Base-by-base conservation (phyloP, 1,284 basidiomycete genomes). In the Pholiota adiposa region DNA sequence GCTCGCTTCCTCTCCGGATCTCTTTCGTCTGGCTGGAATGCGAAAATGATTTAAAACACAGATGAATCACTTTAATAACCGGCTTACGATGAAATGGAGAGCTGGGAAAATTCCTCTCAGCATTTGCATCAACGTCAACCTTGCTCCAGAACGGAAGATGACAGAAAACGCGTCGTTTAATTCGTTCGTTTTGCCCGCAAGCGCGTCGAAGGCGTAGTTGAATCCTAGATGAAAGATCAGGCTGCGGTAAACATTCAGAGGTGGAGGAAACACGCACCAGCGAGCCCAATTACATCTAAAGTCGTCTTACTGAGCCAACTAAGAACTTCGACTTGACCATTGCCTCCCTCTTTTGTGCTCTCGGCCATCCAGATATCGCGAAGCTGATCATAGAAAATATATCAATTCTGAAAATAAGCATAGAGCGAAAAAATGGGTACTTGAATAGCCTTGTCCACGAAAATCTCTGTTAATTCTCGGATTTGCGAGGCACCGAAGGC, bases 211-310 rank as follows among this genome's bases (percentile, higher is more conserved):
- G 11, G 83, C 70, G 67, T 91, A 90, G 78, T 82, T 82, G 70
- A 93, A 93, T 0, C 88, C 84, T 85, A 19, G 9, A 29, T n/a
- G 2, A 16, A 56, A 38, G 16, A n/a, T 11, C 5, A 31, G 11
- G 4, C 4, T 11, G 4, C 29, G 14, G 36, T 16, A 11, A 9
- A 38, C 14, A 38, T 38, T 38, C 7, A 38, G 14, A 38, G 11
- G 21, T 23, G 16, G 36, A 23, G 33, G 25, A 18, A 8, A 56
- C 21, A 60, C 67, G 9, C 59, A 81, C 88, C 88, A 27, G 88
- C 85, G 8, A 84, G 72, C 7, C 89, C 88, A 56, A 92, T 90
- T 25, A 90, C 78, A 65, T 91, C 89, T 23, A 91, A 73, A 0
- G 89, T 90, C 60, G 79, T 78, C 62, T 79, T 79, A 43, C 77